Evolutionary conservation across 495 filamentous ascomycete species (phyloP).

Genomic region (Xanthoparmelia taractica): DNA sequence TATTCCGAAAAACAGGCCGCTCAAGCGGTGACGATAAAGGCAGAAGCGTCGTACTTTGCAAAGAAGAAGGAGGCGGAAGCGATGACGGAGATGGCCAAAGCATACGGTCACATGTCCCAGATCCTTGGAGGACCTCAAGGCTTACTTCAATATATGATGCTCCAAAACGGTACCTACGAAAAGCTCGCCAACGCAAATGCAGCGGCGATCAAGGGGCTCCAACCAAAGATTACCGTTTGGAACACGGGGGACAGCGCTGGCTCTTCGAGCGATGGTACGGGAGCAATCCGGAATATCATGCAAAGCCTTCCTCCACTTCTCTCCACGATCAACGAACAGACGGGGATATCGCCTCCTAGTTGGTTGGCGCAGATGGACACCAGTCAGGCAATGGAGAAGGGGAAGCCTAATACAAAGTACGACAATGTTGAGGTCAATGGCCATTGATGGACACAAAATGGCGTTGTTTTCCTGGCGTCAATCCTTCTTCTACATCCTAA

Average conservation of each 20-base stretch:
- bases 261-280: constrained; percentile 37
- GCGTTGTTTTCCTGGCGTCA: not conserved
- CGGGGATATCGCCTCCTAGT: constrained; percentile 63
- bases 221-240: constrained; percentile 85
- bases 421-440: not conserved
- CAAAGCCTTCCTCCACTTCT: constrained; percentile 73
- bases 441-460: not conserved
- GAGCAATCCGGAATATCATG: constrained; percentile 53
- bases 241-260: constrained; percentile 54
- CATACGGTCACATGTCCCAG: constrained; percentile 57
- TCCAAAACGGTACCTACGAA: constrained; percentile 35
- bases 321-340: constrained; percentile 76
- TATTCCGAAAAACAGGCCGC: constrained; percentile 32
- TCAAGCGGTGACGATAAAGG: constrained; percentile 45
- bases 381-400: not conserved
- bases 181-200: constrained; percentile 42
- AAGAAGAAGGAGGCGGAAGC: constrained; percentile 68
- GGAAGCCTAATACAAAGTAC: not conserved
- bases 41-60: constrained; percentile 53
- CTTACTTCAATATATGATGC: constrained; percentile 63
- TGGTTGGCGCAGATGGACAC: constrained; percentile 51
- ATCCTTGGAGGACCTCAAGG: constrained; percentile 70
- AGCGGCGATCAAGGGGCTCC: constrained; percentile 61
- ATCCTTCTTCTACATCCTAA: not conserved
- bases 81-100: constrained; percentile 64